Evolutionary conservation across 2,329 filamentous ascomycete genomes (phyloP).

Genomic region (Curvularia lunata): DNA sequence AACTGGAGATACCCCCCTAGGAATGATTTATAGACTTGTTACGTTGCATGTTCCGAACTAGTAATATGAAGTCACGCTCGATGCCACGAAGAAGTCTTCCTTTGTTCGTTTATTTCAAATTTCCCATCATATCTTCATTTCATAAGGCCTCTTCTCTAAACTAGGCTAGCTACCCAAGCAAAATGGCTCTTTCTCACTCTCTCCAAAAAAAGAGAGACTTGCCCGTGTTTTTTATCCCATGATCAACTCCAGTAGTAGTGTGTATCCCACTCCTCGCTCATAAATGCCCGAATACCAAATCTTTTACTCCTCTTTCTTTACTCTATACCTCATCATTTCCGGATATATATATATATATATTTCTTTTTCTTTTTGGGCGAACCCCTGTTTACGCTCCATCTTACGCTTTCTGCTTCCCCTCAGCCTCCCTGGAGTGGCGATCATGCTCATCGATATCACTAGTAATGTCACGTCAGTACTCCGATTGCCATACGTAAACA

Average conservation of each 20-base stretch:
- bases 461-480: not conserved
- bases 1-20: not conserved
- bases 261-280: not conserved
- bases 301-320: not conserved
- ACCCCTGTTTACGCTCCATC: not conserved
- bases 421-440: constrained; percentile 62
- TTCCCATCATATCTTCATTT: not conserved
- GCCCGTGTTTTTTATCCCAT: not conserved
- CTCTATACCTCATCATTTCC: not conserved
- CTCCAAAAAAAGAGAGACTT: not conserved
- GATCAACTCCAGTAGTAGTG: constrained; percentile 14
- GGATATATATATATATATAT: too few species aligned
- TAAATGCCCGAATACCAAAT: constrained; percentile 10
- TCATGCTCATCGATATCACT: constrained; percentile 94
- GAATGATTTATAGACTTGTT: too few species aligned
- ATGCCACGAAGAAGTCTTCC: not conserved
- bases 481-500: too few species aligned
- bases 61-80: too few species aligned
- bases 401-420: constrained; percentile 14
- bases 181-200: not conserved
- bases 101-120: not conserved
- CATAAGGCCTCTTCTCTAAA: too few species aligned
- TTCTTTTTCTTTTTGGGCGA: not conserved
- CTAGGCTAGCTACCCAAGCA: not conserved
- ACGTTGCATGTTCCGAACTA: too few species aligned